These are phyloP conservation scores for Candida easanensis DNA, from an alignment of 805 yeast species.

Conservation along the genomic window DNA sequence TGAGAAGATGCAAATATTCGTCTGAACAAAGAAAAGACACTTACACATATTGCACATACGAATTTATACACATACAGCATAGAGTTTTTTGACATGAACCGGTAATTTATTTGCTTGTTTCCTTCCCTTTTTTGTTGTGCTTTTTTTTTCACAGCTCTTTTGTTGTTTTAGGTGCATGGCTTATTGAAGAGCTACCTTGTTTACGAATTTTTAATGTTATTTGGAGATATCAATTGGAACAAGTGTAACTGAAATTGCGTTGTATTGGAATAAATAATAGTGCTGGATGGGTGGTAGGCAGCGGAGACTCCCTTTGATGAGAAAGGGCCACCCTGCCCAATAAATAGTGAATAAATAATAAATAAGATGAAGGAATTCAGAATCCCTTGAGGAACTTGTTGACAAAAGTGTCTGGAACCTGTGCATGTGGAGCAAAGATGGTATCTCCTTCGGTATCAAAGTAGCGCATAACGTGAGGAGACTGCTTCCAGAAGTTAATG, in stretches of 20 bases:
- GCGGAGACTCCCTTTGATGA: conserved; percentile 2
- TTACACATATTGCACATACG: too few relatives aligned
- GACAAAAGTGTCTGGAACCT: conserved; percentile 52
- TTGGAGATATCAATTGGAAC: background rate
- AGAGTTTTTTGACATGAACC: background rate
- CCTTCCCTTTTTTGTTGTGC: background rate
- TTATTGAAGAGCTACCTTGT: conserved; percentile 4
- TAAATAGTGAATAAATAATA: background rate
- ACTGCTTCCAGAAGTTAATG: conserved; percentile 88
- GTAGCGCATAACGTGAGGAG: conserved; percentile 78
- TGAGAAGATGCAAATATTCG: background rate
- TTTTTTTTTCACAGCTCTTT: background rate
- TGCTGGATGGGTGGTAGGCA: too few relatives aligned
- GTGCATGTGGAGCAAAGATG: conserved; percentile 42
- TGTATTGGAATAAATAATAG: conserved; percentile 2
- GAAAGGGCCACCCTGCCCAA: too few relatives aligned
- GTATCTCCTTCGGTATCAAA: conserved; percentile 65
- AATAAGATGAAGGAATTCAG: conserved; percentile 1
- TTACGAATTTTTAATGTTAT: background rate
- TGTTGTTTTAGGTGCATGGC: conserved; percentile 3
- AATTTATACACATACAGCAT: background rate
- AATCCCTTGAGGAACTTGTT: conserved; percentile 68
- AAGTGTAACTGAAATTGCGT: background rate
- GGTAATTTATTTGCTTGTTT: background rate
- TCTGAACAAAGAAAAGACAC: too few relatives aligned